Conservation (phyloP, 768 basidiomycete species). For the Suillus plorans region DNA sequence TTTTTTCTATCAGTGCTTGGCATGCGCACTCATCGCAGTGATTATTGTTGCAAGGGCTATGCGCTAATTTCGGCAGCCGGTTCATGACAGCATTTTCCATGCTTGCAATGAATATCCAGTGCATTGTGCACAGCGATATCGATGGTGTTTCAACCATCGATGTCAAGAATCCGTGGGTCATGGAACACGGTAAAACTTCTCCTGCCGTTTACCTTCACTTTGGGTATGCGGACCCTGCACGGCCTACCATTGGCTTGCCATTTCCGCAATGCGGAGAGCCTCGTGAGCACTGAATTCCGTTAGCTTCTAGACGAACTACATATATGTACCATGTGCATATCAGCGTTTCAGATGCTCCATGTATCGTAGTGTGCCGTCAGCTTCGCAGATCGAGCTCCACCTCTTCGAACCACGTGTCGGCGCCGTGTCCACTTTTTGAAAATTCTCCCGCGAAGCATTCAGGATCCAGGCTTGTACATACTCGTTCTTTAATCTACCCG, state of each 20-base stretch:
- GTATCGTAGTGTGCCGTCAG: neutral
- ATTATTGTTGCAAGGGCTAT: neutral
- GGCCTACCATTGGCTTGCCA: neutral
- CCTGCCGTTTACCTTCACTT: neutral
- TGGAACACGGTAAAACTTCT: neutral
- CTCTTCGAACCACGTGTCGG: constrained; percentile 1
- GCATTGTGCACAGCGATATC: neutral
- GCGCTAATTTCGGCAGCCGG: neutral
- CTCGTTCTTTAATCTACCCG: neutral
- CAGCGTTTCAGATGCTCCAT: neutral
- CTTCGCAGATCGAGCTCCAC: neutral
- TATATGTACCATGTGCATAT: neutral
- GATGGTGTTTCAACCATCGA: neutral
- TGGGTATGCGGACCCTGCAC: neutral
- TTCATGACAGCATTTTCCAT: neutral
- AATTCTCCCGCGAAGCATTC: neutral
- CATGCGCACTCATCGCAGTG: neutral
- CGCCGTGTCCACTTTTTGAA: neutral
- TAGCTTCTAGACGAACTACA: neutral
- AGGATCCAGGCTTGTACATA: neutral
- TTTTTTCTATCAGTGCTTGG: neutral
- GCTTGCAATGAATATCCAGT: neutral
- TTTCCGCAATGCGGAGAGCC: neutral
- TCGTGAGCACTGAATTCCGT: neutral
- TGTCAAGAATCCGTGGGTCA: neutral